phyloP scores from a whole-genome alignment of 2,329 filamentous ascomycete species.

The Rosellinia necatrix region DNA sequence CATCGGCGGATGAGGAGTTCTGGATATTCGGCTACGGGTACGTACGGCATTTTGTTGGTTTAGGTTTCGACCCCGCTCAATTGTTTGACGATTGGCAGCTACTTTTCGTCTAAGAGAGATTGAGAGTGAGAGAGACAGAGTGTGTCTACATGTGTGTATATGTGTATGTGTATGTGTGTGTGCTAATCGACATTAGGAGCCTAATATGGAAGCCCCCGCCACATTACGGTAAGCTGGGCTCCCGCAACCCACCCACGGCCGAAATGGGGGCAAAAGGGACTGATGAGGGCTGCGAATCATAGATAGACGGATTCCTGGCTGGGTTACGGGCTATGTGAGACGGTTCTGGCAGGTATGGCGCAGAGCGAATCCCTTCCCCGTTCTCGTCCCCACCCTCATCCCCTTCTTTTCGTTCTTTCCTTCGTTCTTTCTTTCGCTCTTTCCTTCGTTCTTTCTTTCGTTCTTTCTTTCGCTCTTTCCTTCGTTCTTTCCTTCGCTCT shows the following conservation, averaged over 20 bases:
- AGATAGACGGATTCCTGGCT: conserved; percentile 87
- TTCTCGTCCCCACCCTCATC: background rate
- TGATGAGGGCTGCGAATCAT: conserved; percentile 13
- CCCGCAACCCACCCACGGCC: background rate
- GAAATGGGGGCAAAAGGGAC: background rate
- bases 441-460: too few species aligned
- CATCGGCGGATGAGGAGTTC: conserved; percentile 63
- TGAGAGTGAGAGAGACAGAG: too few species aligned
- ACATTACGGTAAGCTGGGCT: conserved; percentile 74
- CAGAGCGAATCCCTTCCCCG: background rate
- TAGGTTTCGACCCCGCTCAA: too few species aligned
- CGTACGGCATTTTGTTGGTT: conserved; percentile 36
- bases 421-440: too few species aligned
- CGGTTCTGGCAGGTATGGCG: conserved; percentile 90
- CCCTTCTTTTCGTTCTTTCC: background rate
- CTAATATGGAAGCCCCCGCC: conserved; percentile 98
- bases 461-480: too few species aligned
- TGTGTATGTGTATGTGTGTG: too few species aligned
- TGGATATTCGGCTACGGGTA: conserved; percentile 99
- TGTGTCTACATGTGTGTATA: too few species aligned
- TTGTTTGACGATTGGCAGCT: background rate
- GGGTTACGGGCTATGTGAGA: conserved; percentile 90
- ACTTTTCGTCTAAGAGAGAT: background rate
- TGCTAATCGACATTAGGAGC: conserved; percentile 61
- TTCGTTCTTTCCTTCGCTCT: too few species aligned